phyloP scores from a whole-genome alignment of 305 asterid species.

The Fraxinus sp. region DNA sequence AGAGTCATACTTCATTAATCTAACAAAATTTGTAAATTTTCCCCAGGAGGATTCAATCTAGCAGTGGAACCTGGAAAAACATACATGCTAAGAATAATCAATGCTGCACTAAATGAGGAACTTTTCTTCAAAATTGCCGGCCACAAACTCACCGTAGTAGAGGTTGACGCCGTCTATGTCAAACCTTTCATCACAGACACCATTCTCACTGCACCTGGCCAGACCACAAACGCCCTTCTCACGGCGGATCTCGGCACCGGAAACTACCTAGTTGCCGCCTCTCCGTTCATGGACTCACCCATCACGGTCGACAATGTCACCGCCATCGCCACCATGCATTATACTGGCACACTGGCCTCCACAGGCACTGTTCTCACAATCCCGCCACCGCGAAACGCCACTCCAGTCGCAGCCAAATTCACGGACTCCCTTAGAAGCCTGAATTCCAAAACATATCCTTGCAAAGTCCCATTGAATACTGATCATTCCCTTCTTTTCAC shows the following conservation, averaged over 20 bases:
- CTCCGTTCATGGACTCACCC: slow-evolving; percentile 55
- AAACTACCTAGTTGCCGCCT: slow-evolving; percentile 46
- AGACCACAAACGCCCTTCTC: slow-evolving; percentile 58
- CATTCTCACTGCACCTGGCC: slow-evolving; percentile 61
- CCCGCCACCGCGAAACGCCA: slow-evolving; percentile 51
- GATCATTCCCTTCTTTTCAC: slow-evolving; percentile 58
- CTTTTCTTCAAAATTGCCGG: slow-evolving; percentile 65
- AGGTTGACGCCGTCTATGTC: slow-evolving; percentile 60
- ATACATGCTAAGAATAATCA: slow-evolving; percentile 57
- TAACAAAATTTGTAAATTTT: neutral
- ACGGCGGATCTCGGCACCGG: slow-evolving; percentile 31
- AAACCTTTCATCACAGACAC: slow-evolving; percentile 56
- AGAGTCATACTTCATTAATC: neutral
- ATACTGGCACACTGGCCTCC: slow-evolving; percentile 40
- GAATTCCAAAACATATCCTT: slow-evolving; percentile 46
- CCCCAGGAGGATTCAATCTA: slow-evolving; percentile 42
- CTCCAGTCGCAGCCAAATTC: slow-evolving; percentile 39
- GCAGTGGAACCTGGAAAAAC: slow-evolving; percentile 41
- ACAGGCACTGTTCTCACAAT: slow-evolving; percentile 33
- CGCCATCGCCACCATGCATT: slow-evolving; percentile 53
- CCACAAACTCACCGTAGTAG: slow-evolving; percentile 56
- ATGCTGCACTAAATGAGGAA: slow-evolving; percentile 66
- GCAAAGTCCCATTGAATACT: slow-evolving; percentile 36
- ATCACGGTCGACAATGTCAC: slow-evolving; percentile 43
- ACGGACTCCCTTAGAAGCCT: slow-evolving; percentile 46